Evolutionary conservation across 176 grass and related monocot genomes (phyloP).

Genomic region (Hordeum marinum): DNA sequence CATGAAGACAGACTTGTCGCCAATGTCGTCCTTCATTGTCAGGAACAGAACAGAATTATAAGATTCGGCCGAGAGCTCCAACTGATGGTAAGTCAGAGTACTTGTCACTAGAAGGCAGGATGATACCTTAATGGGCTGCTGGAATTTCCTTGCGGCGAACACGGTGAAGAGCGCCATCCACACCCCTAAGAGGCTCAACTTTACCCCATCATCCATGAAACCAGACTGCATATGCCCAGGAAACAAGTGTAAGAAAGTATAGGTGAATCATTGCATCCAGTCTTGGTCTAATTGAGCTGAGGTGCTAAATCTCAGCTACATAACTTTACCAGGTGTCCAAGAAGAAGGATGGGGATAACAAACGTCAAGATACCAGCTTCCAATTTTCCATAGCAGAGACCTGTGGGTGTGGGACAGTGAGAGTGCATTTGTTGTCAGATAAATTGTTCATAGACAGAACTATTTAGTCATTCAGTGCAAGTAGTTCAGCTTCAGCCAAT

Average conservation of each 20-base stretch:
- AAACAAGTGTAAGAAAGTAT: neutral
- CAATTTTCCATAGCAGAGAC: conserved; percentile 76
- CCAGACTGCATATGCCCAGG: conserved; percentile 36
- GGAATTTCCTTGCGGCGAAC: conserved; percentile 77
- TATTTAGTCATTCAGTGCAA: neutral
- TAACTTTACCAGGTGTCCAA: conserved; percentile 83
- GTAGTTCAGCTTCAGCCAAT: too few species aligned
- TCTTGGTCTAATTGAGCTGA: neutral
- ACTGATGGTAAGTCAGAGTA: neutral
- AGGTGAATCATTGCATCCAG: neutral
- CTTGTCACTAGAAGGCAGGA: neutral
- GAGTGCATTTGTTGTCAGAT: neutral
- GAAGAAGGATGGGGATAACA: conserved; percentile 72
- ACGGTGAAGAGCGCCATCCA: conserved; percentile 72
- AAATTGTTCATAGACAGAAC: neutral
- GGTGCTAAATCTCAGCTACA: neutral
- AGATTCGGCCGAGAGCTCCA: neutral
- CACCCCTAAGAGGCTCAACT: conserved; percentile 47
- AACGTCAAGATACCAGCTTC: conserved; percentile 73
- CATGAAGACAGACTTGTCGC: conserved; percentile 90
- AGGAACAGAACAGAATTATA: neutral
- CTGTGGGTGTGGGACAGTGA: neutral
- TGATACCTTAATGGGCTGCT: conserved; percentile 73
- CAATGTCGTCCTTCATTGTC: conserved; percentile 54
- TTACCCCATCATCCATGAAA: conserved; percentile 63